phyloP scores from a whole-genome alignment of 2,329 filamentous ascomycete species.

The Alternaria gaisen region DNA sequence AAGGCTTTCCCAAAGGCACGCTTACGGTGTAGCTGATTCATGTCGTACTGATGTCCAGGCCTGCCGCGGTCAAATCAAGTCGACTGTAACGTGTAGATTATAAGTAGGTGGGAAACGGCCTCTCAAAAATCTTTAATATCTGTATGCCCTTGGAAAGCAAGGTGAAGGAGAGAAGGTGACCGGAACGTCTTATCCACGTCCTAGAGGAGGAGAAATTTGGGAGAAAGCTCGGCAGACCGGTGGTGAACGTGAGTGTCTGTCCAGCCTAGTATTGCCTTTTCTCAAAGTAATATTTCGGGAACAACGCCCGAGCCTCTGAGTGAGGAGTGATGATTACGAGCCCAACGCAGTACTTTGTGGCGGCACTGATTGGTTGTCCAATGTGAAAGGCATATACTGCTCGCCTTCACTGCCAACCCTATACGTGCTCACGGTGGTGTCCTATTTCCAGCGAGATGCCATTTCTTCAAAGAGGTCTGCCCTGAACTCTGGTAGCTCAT shows the following conservation, averaged over 20 bases:
- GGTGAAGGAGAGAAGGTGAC: neutral
- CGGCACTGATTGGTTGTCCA: neutral
- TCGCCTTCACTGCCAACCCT: neutral
- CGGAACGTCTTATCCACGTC: neutral
- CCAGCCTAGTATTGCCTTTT: neutral
- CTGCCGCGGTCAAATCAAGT: neutral
- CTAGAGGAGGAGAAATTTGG: neutral
- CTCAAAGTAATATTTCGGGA: neutral
- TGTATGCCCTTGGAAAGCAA: neutral
- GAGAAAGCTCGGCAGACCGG: neutral
- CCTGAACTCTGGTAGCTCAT: constrained; percentile 42
- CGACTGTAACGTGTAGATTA: neutral
- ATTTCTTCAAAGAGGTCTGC: constrained; percentile 43
- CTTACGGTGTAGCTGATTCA: constrained; percentile 23
- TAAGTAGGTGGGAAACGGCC: neutral
- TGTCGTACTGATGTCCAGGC: neutral
- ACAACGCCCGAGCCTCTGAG: neutral
- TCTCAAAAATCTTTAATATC: neutral
- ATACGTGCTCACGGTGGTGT: neutral
- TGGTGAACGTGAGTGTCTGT: constrained; percentile 7
- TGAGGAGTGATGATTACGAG: neutral
- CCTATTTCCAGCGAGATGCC: constrained; percentile 35
- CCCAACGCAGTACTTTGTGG: neutral
- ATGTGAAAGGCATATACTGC: neutral
- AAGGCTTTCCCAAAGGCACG: constrained; percentile 32